A percentile compares a stretch with the other conserved stretches of the same genome.
These are phyloP conservation scores for Cercospora zeae-maydis DNA, from an alignment of 2,329 filamentous ascomycete genomes.

Conservation along the genomic window DNA sequence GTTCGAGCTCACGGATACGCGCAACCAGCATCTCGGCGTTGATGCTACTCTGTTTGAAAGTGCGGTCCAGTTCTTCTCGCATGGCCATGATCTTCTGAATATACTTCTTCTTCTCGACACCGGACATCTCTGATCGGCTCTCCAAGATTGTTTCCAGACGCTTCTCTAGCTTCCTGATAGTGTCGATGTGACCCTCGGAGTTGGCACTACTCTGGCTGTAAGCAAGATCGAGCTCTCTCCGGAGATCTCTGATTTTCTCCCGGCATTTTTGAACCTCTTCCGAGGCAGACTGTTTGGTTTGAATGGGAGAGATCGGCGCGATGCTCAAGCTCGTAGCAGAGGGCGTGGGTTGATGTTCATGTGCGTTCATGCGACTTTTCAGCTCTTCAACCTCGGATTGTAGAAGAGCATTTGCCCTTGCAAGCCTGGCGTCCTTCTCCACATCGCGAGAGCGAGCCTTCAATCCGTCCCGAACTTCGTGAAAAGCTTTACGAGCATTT, in stretches of 20 bases:
- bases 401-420: slow-evolving; percentile 28
- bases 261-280: slow-evolving; percentile 22
- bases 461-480: slow-evolving; percentile 17
- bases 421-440: slow-evolving; percentile 22
- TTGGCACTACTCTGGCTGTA: slow-evolving; percentile 28
- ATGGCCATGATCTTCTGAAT: slow-evolving; percentile 21
- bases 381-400: slow-evolving; percentile 31
- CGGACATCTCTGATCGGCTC: slow-evolving; percentile 4
- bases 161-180: slow-evolving; percentile 23
- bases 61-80: slow-evolving; percentile 21
- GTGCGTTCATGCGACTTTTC: slow-evolving; percentile 27
- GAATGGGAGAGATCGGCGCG: slow-evolving; percentile 11
- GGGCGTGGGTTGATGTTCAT: slow-evolving; percentile 23
- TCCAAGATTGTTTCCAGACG: slow-evolving; percentile 19
- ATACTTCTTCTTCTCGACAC: slow-evolving; percentile 19
- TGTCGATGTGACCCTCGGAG: slow-evolving; percentile 23
- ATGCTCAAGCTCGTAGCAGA: slow-evolving; percentile 15
- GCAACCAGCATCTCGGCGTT: slow-evolving; percentile 22
- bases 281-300: slow-evolving; percentile 16
- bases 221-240: slow-evolving; percentile 24
- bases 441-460: slow-evolving; percentile 17
- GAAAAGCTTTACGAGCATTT: slow-evolving; percentile 22
- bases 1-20: slow-evolving; percentile 19
- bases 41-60: slow-evolving; percentile 24
- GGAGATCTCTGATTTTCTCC: slow-evolving; percentile 23